Conservation (phyloP, 129 eudicot species). For the Flaveria trinervia region DNA sequence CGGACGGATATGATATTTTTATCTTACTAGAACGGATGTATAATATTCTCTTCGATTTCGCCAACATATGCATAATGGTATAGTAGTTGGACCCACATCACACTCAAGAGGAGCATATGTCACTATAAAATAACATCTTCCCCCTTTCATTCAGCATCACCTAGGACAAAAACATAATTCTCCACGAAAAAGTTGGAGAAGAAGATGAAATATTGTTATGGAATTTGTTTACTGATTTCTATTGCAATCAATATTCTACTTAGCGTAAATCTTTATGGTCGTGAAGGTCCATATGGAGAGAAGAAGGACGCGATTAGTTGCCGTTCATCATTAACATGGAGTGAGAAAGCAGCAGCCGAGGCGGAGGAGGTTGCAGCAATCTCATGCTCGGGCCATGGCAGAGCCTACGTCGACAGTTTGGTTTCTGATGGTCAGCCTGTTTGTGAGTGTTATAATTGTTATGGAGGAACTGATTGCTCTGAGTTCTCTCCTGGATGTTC, state of each 20-base stretch:
- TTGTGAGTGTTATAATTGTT: conserved; percentile 7
- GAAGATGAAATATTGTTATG: not conserved
- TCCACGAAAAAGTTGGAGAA: not conserved
- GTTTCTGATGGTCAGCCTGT: conserved; percentile 11
- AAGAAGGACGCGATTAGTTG: not conserved
- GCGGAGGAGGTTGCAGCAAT: conserved; percentile 6
- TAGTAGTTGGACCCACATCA: too few relatives aligned
- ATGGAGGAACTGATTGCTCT: not conserved
- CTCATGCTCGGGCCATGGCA: conserved; percentile 17
- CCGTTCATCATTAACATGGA: not conserved
- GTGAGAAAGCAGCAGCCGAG: conserved; percentile 1
- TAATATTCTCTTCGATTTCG: too few relatives aligned
- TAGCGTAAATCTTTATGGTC: not conserved
- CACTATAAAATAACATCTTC: too few relatives aligned
- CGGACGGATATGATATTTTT: too few relatives aligned
- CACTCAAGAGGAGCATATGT: too few relatives aligned
- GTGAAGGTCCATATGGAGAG: not conserved
- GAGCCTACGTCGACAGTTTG: not conserved
- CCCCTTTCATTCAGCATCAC: not conserved
- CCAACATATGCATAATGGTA: too few relatives aligned
- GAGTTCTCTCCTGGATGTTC: conserved; percentile 2
- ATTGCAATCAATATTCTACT: not conserved
- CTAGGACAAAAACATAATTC: not conserved
- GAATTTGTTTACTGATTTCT: not conserved
- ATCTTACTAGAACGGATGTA: too few relatives aligned